These are phyloP conservation scores for Pythium rhizo-oryzae DNA, from an alignment of 352 stramenopile genomes.

Conservation along the genomic window DNA sequence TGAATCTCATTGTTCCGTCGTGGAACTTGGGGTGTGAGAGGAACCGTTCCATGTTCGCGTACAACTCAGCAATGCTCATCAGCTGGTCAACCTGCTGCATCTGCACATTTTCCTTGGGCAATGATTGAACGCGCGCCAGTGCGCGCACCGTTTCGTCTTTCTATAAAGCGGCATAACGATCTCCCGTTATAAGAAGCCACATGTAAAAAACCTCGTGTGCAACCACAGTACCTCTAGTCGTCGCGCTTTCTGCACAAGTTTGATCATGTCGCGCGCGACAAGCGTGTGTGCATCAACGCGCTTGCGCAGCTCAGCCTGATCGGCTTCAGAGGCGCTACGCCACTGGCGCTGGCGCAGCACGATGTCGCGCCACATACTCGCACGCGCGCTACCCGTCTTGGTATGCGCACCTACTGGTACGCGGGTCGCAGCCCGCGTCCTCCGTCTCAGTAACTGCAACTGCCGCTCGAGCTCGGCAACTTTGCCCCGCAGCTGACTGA, in stretches of 20 bases:
- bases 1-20: constrained; percentile 21
- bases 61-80: neutral
- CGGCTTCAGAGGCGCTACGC: neutral
- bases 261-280: neutral
- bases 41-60: constrained; percentile 2
- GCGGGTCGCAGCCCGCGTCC: neutral
- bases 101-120: neutral
- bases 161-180: neutral
- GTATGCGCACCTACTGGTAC: neutral
- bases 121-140: neutral
- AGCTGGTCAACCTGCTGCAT: constrained; percentile 6
- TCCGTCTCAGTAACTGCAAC: neutral
- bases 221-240: neutral
- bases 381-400: neutral
- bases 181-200: neutral
- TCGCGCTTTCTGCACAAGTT: constrained; percentile 6
- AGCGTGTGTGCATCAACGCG: neutral
- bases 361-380: constrained; percentile 13
- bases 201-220: neutral
- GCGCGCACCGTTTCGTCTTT: neutral
- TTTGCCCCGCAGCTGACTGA: neutral
- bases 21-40: constrained; percentile 16
- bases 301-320: constrained; percentile 1
- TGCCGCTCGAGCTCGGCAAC: constrained; percentile 6
- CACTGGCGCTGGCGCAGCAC: constrained; percentile 1